Percentiles rank a stretch among this genome's conserved stretches.
phyloP scores from a whole-genome alignment of 1,139 yeast genomes.

The Debaryomyces singareniensis region DNA sequence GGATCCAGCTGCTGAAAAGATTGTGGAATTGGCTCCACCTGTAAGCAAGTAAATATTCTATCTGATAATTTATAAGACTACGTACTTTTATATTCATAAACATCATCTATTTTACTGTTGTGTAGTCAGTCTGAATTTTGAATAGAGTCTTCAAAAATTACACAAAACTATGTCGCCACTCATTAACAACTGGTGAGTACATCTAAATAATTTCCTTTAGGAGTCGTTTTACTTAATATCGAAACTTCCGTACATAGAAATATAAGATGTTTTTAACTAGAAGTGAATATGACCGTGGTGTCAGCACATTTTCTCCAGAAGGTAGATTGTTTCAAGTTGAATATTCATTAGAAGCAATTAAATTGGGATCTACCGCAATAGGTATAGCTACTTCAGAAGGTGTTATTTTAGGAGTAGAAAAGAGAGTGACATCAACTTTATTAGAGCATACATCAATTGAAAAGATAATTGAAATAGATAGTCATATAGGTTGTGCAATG shows the following conservation, averaged over 20 bases:
- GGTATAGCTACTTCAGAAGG: constrained; percentile 98
- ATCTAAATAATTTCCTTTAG: too few relatives aligned
- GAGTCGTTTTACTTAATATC: too few relatives aligned
- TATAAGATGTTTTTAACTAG: constrained; percentile 92
- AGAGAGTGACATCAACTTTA: constrained; percentile 88
- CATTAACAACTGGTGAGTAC: too few relatives aligned
- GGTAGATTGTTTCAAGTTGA: constrained; percentile 98
- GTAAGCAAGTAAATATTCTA: too few relatives aligned
- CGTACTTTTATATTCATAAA: too few relatives aligned
- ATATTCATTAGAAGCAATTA: constrained; percentile 95
- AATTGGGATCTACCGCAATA: constrained; percentile 94
- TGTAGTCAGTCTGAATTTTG: too few relatives aligned
- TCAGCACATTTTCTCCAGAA: constrained; percentile 96
- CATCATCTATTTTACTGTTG: too few relatives aligned
- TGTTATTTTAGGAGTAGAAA: constrained; percentile 93
- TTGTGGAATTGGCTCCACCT: constrained; percentile 64
- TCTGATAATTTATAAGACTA: too few relatives aligned
- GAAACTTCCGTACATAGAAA: too few relatives aligned
- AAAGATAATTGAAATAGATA: constrained; percentile 90
- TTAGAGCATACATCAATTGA: constrained; percentile 92
- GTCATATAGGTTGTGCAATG: constrained; percentile 98
- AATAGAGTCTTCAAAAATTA: too few relatives aligned
- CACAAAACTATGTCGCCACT: too few relatives aligned
- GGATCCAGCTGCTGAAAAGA: constrained; percentile 97
- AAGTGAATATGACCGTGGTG: constrained; percentile 99